Evolutionary conservation across 2,329 filamentous ascomycete genomes (phyloP), one percentile per base, ranked within the genome.

Genomic region (Drechslerella dactyloides): DNA sequence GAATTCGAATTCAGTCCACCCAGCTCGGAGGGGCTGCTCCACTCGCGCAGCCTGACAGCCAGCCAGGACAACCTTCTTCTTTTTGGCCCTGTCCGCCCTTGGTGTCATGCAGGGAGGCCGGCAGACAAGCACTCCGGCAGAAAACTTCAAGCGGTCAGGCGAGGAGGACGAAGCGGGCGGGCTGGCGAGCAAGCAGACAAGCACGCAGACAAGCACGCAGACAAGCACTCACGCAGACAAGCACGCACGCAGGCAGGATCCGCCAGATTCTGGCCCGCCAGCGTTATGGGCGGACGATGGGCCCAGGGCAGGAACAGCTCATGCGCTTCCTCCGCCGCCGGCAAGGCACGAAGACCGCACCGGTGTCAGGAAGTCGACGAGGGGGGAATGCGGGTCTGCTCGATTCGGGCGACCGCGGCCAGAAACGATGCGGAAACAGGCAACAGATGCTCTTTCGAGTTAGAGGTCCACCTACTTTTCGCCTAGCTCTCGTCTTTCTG

Each of bases 381-480:
- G 65, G 44, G 65, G 58, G 51, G 56, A 61, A 56, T 61, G 56
- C 56, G 55, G 62, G 21, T 27, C 48, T 68, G 53, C 53, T 53
- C 50, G 19, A 21, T 46, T 21, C 37, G 21, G 7, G 21, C 27
- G 8, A 46, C 35, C 11, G 35, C 37, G 37, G 37, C 37, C 37
- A 42, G 23, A 54, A 50, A 48, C 55, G 27, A 15, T 59, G 56
- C 56, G 55, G 64, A 69, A 69, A 57, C 57, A 48, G 64, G 64
- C 52, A 69, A 69, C 57, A 69, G 65, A 69, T 62, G 65, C 65
- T 58, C 35, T 53, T 57, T 63, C 6, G 46, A 69, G 58, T n/a
- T 53, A 35, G 46, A 55, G 62, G 48, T 60, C 58, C 65, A 69
- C 65, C 65, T 57, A 69, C 24, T 69, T 62, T 69, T 52, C 57